Evolutionary conservation across 139 green algal species (phyloP).

Genomic region (Tetraselmis chui): DNA sequence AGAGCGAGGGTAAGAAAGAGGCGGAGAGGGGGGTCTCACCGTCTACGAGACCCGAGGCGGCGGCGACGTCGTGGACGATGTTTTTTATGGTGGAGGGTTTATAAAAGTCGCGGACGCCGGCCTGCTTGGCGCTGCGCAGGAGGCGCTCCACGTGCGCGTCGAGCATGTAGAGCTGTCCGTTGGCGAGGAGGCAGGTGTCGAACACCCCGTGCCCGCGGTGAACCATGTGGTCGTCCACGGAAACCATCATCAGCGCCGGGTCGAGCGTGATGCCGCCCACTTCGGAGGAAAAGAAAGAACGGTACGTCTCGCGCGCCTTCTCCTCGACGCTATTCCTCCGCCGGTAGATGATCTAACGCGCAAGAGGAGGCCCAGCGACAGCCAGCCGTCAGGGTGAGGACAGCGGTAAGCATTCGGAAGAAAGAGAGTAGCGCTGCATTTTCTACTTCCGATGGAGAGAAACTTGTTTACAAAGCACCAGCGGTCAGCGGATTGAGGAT

Average conservation of each 20-base stretch:
- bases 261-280: constrained; percentile 76
- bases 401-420: too few species aligned
- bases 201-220: constrained; percentile 79
- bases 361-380: too few species aligned
- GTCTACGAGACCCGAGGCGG: neutral
- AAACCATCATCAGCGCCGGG: constrained; percentile 63
- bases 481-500: too few species aligned
- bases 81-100: neutral
- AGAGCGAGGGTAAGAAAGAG: neutral
- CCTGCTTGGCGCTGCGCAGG: constrained; percentile 32
- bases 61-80: neutral
- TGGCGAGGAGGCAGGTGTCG: constrained; percentile 56
- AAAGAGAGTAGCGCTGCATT: too few species aligned
- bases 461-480: too few species aligned
- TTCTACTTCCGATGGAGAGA: too few species aligned
- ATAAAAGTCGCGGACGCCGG: constrained; percentile 30
- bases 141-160: constrained; percentile 59
- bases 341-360: neutral
- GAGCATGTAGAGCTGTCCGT: constrained; percentile 75
- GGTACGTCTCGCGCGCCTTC: constrained; percentile 21
- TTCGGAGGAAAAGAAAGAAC: constrained; percentile 69
- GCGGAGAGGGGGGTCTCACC: neutral
- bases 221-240: constrained; percentile 85
- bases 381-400: too few species aligned
- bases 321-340: neutral